phyloP scores from a whole-genome alignment of 108 stramenopile genomes.

The Nitzschia inconspicua region DNA sequence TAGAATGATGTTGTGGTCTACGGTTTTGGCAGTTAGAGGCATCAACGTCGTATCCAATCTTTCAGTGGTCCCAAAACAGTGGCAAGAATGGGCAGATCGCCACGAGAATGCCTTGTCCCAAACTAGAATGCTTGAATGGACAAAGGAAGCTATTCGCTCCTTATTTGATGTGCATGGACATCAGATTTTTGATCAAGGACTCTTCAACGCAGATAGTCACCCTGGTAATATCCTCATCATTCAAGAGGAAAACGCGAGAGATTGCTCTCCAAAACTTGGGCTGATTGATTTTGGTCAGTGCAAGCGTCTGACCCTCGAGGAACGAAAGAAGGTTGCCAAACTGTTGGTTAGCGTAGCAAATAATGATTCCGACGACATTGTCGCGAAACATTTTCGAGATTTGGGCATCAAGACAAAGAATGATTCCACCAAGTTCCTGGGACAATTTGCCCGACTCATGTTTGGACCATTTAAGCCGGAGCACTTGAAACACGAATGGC shows the following conservation, averaged over 20 bases:
- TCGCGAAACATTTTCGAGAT: slow-evolving; percentile 60
- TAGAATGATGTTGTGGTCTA: slow-evolving; percentile 44
- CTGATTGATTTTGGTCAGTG: slow-evolving; percentile 78
- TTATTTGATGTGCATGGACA: slow-evolving; percentile 80
- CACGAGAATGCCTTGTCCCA: slow-evolving; percentile 38
- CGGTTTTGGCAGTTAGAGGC: slow-evolving; percentile 25
- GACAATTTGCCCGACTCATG: slow-evolving; percentile 70
- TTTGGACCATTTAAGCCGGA: slow-evolving; percentile 61
- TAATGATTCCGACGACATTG: slow-evolving; percentile 52
- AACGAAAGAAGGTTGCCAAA: slow-evolving; percentile 51
- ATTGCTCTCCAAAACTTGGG: slow-evolving; percentile 49
- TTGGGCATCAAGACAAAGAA: slow-evolving; percentile 63
- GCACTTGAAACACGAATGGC: slow-evolving; percentile 61
- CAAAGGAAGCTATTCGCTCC: slow-evolving; percentile 49
- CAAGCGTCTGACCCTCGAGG: slow-evolving; percentile 46
- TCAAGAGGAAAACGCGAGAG: slow-evolving; percentile 12
- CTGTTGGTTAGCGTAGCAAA: slow-evolving; percentile 69
- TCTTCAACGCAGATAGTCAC: slow-evolving; percentile 66
- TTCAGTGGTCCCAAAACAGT: slow-evolving; percentile 30
- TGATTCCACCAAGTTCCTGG: slow-evolving; percentile 64
- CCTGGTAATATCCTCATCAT: slow-evolving; percentile 64
- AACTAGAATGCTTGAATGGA: slow-evolving; percentile 38
- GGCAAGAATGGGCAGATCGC: slow-evolving; percentile 59
- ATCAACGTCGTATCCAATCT: slow-evolving; percentile 25
- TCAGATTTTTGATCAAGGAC: slow-evolving; percentile 67